phyloP scores from a whole-genome alignment of 345 rosid species.

The Eucalyptus pauciflora region DNA sequence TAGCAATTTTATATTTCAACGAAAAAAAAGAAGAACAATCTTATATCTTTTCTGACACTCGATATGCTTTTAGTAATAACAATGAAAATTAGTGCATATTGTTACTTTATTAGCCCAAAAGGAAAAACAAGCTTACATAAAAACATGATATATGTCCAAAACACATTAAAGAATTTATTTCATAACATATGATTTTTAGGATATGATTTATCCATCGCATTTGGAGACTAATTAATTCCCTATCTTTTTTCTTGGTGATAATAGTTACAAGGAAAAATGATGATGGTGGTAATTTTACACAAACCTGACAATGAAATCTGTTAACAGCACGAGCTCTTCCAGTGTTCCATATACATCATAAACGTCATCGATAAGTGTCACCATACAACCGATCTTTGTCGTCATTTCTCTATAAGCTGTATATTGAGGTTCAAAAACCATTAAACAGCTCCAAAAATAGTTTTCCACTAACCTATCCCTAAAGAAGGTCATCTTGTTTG shows the following conservation, averaged over 20 bases:
- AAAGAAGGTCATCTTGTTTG: background rate
- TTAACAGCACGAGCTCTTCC: conserved; percentile 7
- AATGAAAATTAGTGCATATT: background rate
- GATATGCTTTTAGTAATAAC: background rate
- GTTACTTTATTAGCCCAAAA: background rate
- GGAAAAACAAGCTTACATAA: background rate
- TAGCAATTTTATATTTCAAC: background rate
- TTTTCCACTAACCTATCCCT: conserved; percentile 3
- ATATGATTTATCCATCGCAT: background rate
- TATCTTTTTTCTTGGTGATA: background rate
- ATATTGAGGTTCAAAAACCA: background rate
- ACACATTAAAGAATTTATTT: background rate
- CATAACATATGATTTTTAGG: background rate
- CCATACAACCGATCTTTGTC: background rate
- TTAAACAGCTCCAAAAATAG: background rate
- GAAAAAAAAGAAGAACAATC: background rate
- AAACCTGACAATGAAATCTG: conserved; percentile 1
- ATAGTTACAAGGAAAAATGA: background rate
- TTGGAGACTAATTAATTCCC: background rate
- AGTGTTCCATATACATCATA: background rate
- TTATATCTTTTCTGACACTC: background rate
- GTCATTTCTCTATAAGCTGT: background rate
- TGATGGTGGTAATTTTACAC: background rate
- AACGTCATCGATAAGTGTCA: background rate
- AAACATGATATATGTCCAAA: background rate